These are phyloP conservation scores for Hebeloma cylindrosporum DNA, from an alignment of 768 basidiomycete genomes.

Conservation along the genomic window DNA sequence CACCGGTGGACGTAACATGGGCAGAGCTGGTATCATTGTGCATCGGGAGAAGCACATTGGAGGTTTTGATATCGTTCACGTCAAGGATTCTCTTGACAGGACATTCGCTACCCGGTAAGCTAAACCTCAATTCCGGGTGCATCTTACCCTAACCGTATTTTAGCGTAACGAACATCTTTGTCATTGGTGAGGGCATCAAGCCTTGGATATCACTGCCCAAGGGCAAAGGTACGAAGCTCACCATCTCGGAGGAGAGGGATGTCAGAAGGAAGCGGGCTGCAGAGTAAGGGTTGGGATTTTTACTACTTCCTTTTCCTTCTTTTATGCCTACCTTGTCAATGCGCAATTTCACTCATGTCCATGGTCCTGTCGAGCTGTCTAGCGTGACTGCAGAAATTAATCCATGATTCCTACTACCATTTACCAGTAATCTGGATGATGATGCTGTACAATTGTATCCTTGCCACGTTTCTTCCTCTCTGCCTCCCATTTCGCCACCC, in stretches of 20 bases:
- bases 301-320: constrained; percentile 26
- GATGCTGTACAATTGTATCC: constrained; percentile 37
- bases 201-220: constrained; percentile 96
- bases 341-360: constrained; percentile 31
- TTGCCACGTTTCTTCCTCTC: constrained; percentile 64
- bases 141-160: constrained; percentile 1
- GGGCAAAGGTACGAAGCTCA: constrained; percentile 97
- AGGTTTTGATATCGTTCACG: constrained; percentile 98
- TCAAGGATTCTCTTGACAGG: constrained; percentile 92
- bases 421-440: constrained; percentile 52
- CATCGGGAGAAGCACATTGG: constrained; percentile 97
- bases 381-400: constrained; percentile 1
- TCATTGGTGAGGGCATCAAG: constrained; percentile 94
- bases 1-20: constrained; percentile 99
- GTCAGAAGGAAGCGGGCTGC: constrained; percentile 80
- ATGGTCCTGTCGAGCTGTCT: constrained; percentile 11
- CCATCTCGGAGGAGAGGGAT: constrained; percentile 96
- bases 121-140: constrained; percentile 14
- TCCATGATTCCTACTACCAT: neutral
- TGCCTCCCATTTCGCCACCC: constrained; percentile 87
- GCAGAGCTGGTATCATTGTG: constrained; percentile 93
- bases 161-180: constrained; percentile 96
- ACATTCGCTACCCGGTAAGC: constrained; percentile 97
- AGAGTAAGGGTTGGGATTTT: constrained; percentile 50
- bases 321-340: constrained; percentile 43